phyloP scores from a whole-genome alignment of 345 rosid species.

The Salix purpurea region DNA sequence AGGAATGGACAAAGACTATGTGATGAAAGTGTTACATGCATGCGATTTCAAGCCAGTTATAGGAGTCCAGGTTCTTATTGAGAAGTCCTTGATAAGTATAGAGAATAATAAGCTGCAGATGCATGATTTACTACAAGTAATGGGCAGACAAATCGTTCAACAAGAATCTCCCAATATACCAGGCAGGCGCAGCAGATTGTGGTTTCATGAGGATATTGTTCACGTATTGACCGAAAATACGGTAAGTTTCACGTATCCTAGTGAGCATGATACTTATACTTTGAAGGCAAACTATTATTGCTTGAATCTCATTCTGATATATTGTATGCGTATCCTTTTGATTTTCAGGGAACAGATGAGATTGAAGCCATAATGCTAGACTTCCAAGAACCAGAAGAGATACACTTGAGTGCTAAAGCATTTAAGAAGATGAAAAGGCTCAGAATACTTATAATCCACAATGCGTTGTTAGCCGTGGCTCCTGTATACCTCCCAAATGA shows the following conservation, averaged over 20 bases:
- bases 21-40: constrained; percentile 1
- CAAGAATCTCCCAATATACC: constrained; percentile 8
- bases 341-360: constrained; percentile 12
- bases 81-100: constrained; percentile 19
- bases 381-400: constrained; percentile 9
- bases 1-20: constrained; percentile 11
- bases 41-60: constrained; percentile 7
- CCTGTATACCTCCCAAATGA: constrained; percentile 10
- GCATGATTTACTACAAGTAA: constrained; percentile 14
- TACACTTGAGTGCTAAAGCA: neutral
- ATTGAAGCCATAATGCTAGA: constrained; percentile 17
- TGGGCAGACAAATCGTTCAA: constrained; percentile 13
- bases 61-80: constrained; percentile 18
- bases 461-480: neutral
- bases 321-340: neutral
- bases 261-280: neutral
- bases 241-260: neutral
- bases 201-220: constrained; percentile 17
- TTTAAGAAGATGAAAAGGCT: constrained; percentile 14
- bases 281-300: neutral
- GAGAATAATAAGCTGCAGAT: constrained; percentile 5
- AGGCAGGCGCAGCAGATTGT: constrained; percentile 17
- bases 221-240: constrained; percentile 3
- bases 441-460: constrained; percentile 13
- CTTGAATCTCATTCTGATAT: no score